phyloP scores from a whole-genome alignment of 768 basidiomycete genomes.

The Leccinum disarticulatum region DNA sequence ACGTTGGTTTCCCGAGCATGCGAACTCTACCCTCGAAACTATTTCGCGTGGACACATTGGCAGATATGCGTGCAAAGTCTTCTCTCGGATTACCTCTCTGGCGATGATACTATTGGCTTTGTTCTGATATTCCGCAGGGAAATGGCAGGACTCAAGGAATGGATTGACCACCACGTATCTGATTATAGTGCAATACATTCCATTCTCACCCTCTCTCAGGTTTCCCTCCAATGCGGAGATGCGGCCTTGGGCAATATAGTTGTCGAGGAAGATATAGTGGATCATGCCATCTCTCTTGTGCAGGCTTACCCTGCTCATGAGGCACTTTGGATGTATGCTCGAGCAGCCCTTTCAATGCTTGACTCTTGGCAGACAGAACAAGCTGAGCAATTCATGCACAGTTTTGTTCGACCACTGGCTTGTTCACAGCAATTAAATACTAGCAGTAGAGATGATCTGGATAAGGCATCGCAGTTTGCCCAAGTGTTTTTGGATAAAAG shows the following conservation, averaged over 20 bases:
- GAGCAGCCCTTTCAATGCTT: conserved; percentile 3
- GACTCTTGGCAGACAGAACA: conserved; percentile 1
- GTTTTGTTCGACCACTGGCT: conserved; percentile 22
- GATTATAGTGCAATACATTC: conserved; percentile 68
- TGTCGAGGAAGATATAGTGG: conserved; percentile 9
- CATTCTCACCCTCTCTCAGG: conserved; percentile 39
- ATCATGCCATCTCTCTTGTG: conserved; percentile 52
- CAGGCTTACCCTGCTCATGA: conserved; percentile 55
- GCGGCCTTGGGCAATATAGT: conserved; percentile 4
- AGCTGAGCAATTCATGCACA: conserved; percentile 9
- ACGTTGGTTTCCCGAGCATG: conserved; percentile 47
- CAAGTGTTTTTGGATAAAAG: conserved; percentile 11
- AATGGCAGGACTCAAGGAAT: conserved; percentile 37
- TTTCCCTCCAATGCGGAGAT: conserved; percentile 8
- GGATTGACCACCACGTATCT: conserved; percentile 65
- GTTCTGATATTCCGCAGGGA: conserved; percentile 41
- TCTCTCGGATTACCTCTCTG: conserved; percentile 19
- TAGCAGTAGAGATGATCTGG: not conserved
- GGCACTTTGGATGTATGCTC: conserved; percentile 58
- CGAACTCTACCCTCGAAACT: conserved; percentile 68
- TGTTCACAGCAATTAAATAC: not conserved
- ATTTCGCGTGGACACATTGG: conserved; percentile 72
- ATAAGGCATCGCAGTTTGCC: conserved; percentile 9
- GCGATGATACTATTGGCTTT: conserved; percentile 14
- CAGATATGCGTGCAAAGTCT: conserved; percentile 44